Base-by-base conservation (phyloP, 495 filamentous ascomycete species). In the Talaromyces adpressus region DNA sequence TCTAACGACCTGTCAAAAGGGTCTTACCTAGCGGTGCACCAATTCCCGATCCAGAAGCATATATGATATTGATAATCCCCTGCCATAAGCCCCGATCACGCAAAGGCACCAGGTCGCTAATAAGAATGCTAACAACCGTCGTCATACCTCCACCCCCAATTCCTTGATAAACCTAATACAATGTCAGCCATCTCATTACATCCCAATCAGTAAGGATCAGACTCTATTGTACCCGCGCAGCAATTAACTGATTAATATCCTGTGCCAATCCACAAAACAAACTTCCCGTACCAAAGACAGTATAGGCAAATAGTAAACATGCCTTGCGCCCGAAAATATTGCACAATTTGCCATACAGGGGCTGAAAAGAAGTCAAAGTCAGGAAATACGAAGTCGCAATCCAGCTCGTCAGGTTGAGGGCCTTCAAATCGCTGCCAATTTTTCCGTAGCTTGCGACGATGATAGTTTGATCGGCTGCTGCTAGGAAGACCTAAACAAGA, bases 141-240 rank as follows among this genome's bases (percentile, higher is more conserved):
- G 87, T 91, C 90, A 95, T 93, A 22, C 91, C 92, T 27, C 90
- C 91, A 22, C 91, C 92, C 11, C 91, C 91, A 64, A 93, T 85
- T 5, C 91, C 91, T 68, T 87, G 83, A 66, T 88, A 85, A 6
- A 76, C 72, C 72, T 75, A 22, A 1, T 59, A 7, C 30, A 32
- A 62, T 45, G 4, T 49, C 12, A 64, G 56, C 16, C 6, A 9
- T 20, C 20, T 18, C 18, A 61, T 27, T 9, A 12, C 23, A n/a
- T 20, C 8, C 14, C 9, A 5, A 29, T 56, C 9, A 14, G 9
- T 29, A 49, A 20, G 6, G n/a, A 47, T 47, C 45, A 22, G 18
- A 16, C 3, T 9, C 36, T 20, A 53, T 34, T 76, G 63, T 76
- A 83, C 80, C 60, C 81, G 78, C 29, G 90, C 87, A 60, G 82